These are phyloP conservation scores for Naematelia aurantialba DNA, from an alignment of 768 basidiomycete species.

Conservation along the genomic window DNA sequence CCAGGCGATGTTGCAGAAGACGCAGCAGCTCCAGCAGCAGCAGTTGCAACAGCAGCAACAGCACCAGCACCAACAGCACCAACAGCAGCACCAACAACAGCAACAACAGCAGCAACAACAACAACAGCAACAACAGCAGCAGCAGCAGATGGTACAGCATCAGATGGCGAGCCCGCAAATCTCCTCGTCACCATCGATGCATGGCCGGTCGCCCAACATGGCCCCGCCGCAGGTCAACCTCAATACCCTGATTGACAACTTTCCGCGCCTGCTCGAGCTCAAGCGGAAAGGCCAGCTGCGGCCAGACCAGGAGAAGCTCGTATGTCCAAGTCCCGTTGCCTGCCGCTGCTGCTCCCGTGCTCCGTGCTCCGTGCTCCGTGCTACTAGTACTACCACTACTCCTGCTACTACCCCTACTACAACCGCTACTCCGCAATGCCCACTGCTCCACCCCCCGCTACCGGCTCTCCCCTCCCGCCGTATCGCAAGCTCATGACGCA, in stretches of 20 bases:
- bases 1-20: slow-evolving; percentile 1
- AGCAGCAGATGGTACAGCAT: slow-evolving; percentile 5
- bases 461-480: too few relatives aligned
- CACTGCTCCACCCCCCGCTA: too few relatives aligned
- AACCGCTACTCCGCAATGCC: too few relatives aligned
- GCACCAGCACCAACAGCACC: too few relatives aligned
- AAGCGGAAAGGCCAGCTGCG: slow-evolving; percentile 25
- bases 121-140: slow-evolving; percentile 6
- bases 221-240: slow-evolving; percentile 5
- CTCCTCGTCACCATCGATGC: neutral
- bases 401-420: too few relatives aligned
- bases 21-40: slow-evolving; percentile 23
- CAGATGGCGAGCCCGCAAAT: slow-evolving; percentile 8
- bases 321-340: slow-evolving; percentile 12
- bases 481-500: too few relatives aligned
- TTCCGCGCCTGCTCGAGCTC: slow-evolving; percentile 33
- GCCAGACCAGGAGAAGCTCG: slow-evolving; percentile 32
- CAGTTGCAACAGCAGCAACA: slow-evolving; percentile 13
- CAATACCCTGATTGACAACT: slow-evolving; percentile 30
- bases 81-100: slow-evolving; percentile 11
- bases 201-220: slow-evolving; percentile 7
- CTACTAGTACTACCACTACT: too few relatives aligned
- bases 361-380: neutral
- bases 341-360: neutral
- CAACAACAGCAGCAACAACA: slow-evolving; percentile 6